Conservation (phyloP, 192 early-diverging fungal genomes). For the Gigaspora rosea region DNA sequence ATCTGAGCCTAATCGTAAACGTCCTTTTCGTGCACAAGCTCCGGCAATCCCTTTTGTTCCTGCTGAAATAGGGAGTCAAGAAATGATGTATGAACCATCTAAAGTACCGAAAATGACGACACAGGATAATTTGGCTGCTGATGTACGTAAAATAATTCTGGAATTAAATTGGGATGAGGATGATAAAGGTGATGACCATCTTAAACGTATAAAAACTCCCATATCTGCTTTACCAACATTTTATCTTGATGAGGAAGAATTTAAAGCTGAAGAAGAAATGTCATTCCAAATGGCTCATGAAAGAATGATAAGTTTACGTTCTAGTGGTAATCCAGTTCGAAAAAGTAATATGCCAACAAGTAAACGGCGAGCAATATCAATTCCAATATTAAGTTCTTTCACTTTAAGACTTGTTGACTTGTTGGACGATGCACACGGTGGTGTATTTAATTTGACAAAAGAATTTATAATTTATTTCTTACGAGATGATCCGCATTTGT, state of each 20-base stretch:
- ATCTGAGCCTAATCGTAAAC: constrained; percentile 44
- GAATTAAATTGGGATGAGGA: constrained; percentile 57
- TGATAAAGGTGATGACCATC: constrained; percentile 49
- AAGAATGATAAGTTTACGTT: neutral
- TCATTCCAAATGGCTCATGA: neutral
- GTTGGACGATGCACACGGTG: constrained; percentile 52
- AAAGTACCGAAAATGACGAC: constrained; percentile 53
- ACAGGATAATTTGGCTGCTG: constrained; percentile 49
- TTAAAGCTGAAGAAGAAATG: constrained; percentile 30
- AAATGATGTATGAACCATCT: constrained; percentile 54
- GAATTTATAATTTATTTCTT: constrained; percentile 51
- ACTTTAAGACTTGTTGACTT: constrained; percentile 52
- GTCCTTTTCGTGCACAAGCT: constrained; percentile 50
- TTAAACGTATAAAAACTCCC: constrained; percentile 48
- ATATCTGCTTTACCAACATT: constrained; percentile 51
- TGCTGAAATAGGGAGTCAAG: constrained; percentile 54
- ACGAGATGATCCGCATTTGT: constrained; percentile 57
- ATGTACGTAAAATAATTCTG: constrained; percentile 53
- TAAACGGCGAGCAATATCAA: constrained; percentile 38
- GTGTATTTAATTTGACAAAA: constrained; percentile 44
- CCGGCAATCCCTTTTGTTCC: constrained; percentile 54
- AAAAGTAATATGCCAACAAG: constrained; percentile 16
- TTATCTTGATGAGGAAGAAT: constrained; percentile 51
- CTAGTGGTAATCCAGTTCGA: neutral
- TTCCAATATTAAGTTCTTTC: constrained; percentile 49